Evolutionary conservation across 2,329 filamentous ascomycete species (phyloP).

Genomic region (Trichoderma arundinaceum): DNA sequence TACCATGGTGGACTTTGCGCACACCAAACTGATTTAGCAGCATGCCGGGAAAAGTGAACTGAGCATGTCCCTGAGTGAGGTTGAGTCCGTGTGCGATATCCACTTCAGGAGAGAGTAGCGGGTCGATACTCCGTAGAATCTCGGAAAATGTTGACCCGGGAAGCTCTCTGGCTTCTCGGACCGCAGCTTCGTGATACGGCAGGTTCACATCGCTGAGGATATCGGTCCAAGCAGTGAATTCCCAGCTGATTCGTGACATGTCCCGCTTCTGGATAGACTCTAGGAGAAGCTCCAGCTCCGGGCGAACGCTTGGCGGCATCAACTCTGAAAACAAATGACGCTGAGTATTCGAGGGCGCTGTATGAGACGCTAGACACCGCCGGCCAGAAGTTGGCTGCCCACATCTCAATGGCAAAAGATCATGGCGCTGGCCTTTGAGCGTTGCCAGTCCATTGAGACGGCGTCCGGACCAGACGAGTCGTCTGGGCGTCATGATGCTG

Average conservation of each 20-base stretch:
- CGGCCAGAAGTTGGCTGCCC: constrained; percentile 37
- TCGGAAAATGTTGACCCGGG: constrained; percentile 65
- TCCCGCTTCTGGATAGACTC: constrained; percentile 43
- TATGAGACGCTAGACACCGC: constrained; percentile 38
- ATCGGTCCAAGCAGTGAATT: constrained; percentile 41
- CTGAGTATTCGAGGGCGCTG: constrained; percentile 27
- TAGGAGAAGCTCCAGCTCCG: constrained; percentile 40
- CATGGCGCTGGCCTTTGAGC: constrained; percentile 34
- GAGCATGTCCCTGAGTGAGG: constrained; percentile 49
- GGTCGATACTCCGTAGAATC: constrained; percentile 67
- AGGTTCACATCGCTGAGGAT: constrained; percentile 34
- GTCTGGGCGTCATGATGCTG: constrained; percentile 42
- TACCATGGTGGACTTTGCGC: constrained; percentile 47
- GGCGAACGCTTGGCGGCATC: constrained; percentile 30
- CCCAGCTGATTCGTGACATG: constrained; percentile 35
- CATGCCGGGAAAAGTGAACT: constrained; percentile 46
- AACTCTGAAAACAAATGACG: constrained; percentile 29
- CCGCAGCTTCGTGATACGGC: constrained; percentile 37
- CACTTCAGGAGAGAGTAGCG: constrained; percentile 54
- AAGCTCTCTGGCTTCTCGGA: constrained; percentile 48
- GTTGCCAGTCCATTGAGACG: constrained; percentile 36
- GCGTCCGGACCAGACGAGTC: constrained; percentile 37
- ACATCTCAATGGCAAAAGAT: constrained; percentile 37
- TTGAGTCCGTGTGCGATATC: constrained; percentile 54
- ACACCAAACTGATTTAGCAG: constrained; percentile 53